These are phyloP conservation scores for Pascua guehoae DNA, from an alignment of 1,284 basidiomycete genomes.

Conservation along the genomic window DNA sequence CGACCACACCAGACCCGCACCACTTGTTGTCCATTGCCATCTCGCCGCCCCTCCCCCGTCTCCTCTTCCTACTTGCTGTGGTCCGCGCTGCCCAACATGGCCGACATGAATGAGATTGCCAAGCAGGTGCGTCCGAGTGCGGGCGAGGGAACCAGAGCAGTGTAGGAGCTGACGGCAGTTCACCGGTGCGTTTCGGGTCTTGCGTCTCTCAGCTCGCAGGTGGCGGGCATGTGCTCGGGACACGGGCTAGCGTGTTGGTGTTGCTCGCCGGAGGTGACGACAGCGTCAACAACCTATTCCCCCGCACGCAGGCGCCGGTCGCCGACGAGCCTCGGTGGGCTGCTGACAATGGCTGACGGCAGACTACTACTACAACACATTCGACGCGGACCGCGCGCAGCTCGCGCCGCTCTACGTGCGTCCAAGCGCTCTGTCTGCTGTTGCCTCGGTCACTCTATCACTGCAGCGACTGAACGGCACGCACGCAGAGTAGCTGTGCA, in stretches of 20 bases:
- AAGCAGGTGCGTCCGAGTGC: slow-evolving; percentile 36
- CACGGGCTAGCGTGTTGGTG: too few species aligned
- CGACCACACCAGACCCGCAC: too few species aligned
- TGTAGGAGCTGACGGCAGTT: slow-evolving; percentile 54
- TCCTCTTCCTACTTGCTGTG: background rate
- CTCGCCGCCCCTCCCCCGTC: background rate
- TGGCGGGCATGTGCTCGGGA: too few species aligned
- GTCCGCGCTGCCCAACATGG: slow-evolving; percentile 53
- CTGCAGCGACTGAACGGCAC: too few species aligned
- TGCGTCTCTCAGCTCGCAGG: background rate
- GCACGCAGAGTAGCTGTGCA: too few species aligned
- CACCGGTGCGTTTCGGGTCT: slow-evolving; percentile 29
- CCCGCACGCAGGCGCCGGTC: too few species aligned
- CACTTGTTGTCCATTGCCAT: background rate
- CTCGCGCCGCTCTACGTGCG: slow-evolving; percentile 48
- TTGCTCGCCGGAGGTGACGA: too few species aligned
- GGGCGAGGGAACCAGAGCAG: slow-evolving; percentile 49
- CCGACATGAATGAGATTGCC: slow-evolving; percentile 61
- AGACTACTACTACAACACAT: slow-evolving; percentile 51
- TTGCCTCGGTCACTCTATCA: too few species aligned
- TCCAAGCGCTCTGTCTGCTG: background rate
- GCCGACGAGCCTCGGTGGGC: too few species aligned
- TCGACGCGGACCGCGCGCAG: slow-evolving; percentile 41
- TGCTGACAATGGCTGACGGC: slow-evolving; percentile 23
- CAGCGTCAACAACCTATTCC: too few species aligned